phyloP scores from a whole-genome alignment of 306 rosid species.

The Cotoneaster glaucophyllus region DNA sequence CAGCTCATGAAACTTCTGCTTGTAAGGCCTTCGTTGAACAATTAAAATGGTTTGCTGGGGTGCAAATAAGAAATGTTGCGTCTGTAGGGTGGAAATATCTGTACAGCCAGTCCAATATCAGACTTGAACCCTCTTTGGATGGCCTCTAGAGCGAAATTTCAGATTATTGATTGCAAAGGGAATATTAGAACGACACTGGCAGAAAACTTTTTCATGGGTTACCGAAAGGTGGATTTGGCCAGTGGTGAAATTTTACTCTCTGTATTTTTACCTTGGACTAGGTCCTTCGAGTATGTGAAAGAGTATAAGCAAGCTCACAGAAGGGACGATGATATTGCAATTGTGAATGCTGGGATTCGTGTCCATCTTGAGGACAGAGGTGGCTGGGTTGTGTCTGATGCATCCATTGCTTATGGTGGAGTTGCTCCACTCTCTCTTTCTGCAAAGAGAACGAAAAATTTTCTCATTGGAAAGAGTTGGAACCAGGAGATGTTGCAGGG shows the following conservation, averaged over 20 bases:
- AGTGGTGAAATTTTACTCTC: slow-evolving; percentile 73
- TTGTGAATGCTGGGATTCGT: slow-evolving; percentile 92
- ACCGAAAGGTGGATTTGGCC: slow-evolving; percentile 82
- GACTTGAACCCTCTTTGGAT: slow-evolving; percentile 97
- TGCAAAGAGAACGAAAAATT: slow-evolving; percentile 58
- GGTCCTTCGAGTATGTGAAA: slow-evolving; percentile 72
- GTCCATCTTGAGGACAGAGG: slow-evolving; percentile 51
- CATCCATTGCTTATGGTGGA: slow-evolving; percentile 84
- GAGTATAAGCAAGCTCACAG: slow-evolving; percentile 96
- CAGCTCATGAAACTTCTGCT: slow-evolving; percentile 60
- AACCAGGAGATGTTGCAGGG: slow-evolving; percentile 58
- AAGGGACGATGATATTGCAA: slow-evolving; percentile 97
- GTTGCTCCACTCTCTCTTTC: slow-evolving; percentile 77
- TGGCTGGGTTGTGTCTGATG: slow-evolving; percentile 65
- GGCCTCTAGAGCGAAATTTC: slow-evolving; percentile 74
- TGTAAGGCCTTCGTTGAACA: slow-evolving; percentile 84
- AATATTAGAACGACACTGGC: slow-evolving; percentile 56
- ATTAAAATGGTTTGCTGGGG: slow-evolving; percentile 97
- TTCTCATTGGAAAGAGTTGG: slow-evolving; percentile 76
- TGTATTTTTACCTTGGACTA: slow-evolving; percentile 86
- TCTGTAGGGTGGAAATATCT: slow-evolving; percentile 91
- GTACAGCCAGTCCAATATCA: slow-evolving; percentile 98
- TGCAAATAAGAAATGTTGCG: slow-evolving; percentile 82
- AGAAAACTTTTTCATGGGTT: slow-evolving; percentile 74
- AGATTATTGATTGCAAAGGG: slow-evolving; percentile 60